Base-by-base conservation (phyloP, 257 asterid genomes). In the Orobanche coerulescens region DNA sequence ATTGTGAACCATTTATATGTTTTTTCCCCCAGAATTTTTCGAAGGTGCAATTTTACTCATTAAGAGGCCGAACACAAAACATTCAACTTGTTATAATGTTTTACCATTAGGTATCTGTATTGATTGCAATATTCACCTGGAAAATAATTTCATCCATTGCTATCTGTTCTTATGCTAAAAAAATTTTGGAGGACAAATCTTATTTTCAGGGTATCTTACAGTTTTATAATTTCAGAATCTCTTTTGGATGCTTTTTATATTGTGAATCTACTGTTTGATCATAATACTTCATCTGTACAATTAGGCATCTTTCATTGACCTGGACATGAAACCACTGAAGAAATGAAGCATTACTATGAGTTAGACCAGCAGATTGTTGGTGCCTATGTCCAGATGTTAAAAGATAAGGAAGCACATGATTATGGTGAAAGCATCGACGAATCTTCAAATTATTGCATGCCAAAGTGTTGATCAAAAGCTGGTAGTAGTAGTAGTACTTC, bases 271-370 rank as follows among this genome's bases (percentile, higher is more conserved):
- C 46, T 1, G 28, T 26, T 62, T 55, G 18, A 69, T 67, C 43
- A 42, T 70, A 8, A 36, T 58, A 61, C 59, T 36, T 64, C 55
- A 1, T 54, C 30, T 31, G 37, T 31, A 49, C 24, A 64, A 61
- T 62, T 62, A 90, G 96, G 95, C 77, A 59, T 84, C 86, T 67
- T 88, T 91, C 75, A 82, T 91, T 26, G 98, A 88, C 76, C 73
- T 91, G 80, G 98, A 91, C 73, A 82, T 85, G 96, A 88, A 85
- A 69, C 88, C 90, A 13, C 80, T 88, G 78, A 75, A 73, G 52
- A 88, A 75, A 81, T 88, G 88, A 85, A 85, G 71, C 78, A 85
- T 65, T 91, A 91, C 76, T 85, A 91, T 39, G 66, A 84, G 66
- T 73, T 91, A 58, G 98, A 91, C 72, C 95, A 86, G 75, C 74